Conservation (phyloP, 768 basidiomycete genomes). For the Lactarius pseudohatsudake region DNA sequence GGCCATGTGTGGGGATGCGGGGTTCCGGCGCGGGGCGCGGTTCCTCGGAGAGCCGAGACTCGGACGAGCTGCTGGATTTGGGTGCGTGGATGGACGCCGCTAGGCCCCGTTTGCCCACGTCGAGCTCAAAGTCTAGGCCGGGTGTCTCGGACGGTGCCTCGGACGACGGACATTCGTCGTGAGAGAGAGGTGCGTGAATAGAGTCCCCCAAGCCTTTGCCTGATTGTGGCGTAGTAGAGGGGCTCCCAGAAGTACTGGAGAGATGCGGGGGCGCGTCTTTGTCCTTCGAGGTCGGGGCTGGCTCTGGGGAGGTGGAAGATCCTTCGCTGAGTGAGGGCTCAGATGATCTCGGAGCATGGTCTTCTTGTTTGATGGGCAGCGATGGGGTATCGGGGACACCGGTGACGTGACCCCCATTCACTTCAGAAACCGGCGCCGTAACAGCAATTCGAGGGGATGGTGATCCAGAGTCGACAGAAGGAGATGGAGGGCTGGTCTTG, state of each 20-base stretch:
- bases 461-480: conserved; percentile 9
- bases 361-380: not conserved
- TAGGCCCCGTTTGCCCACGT: conserved; percentile 37
- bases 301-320: conserved; percentile 10
- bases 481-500: conserved; percentile 19
- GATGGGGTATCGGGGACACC: not conserved
- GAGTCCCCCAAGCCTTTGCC: conserved; percentile 7
- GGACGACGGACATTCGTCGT: not conserved
- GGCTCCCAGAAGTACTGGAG: not conserved
- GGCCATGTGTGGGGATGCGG: conserved; percentile 46
- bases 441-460: conserved; percentile 15
- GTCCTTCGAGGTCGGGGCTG: not conserved
- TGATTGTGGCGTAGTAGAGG: conserved; percentile 7
- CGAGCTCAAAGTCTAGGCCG: not conserved
- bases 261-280: not conserved
- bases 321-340: not conserved
- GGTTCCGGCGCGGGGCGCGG: conserved; percentile 34
- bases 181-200: conserved; percentile 6
- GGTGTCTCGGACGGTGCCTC: not conserved
- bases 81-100: conserved; percentile 60
- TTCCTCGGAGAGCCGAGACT: not conserved
- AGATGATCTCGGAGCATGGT: not conserved
- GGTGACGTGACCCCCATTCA: not conserved
- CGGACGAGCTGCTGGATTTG: conserved; percentile 29
- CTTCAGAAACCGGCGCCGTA: not conserved